These are phyloP conservation scores for Vachellia pachyceras DNA, from an alignment of 306 rosid species.

Conservation along the genomic window DNA sequence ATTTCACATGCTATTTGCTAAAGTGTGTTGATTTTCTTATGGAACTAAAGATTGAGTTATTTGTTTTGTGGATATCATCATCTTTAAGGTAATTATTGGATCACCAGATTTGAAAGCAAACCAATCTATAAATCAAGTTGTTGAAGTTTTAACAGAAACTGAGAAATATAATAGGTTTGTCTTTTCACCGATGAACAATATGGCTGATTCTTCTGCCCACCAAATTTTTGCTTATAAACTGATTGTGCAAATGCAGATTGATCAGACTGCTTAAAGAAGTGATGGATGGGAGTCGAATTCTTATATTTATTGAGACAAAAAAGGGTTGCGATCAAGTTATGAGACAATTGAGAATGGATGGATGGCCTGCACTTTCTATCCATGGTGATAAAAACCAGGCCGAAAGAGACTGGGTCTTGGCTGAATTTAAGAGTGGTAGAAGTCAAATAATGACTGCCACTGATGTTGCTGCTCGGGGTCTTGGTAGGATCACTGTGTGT, in stretches of 20 bases:
- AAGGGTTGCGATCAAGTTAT: constrained; percentile 94
- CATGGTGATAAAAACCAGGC: constrained; percentile 98
- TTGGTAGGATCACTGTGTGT: constrained; percentile 96
- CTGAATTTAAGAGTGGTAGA: constrained; percentile 98
- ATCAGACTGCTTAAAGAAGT: constrained; percentile 76
- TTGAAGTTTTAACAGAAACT: constrained; percentile 74
- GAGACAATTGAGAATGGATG: constrained; percentile 91
- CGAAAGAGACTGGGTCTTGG: constrained; percentile 97
- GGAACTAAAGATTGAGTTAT: constrained; percentile 16
- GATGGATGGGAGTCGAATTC: constrained; percentile 77
- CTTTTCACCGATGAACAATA: constrained; percentile 14
- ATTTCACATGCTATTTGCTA: constrained; percentile 25
- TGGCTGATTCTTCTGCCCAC: constrained; percentile 13
- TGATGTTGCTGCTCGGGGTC: constrained; percentile 99
- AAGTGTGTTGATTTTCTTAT: not conserved
- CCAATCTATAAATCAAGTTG: constrained; percentile 83
- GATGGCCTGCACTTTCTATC: constrained; percentile 97
- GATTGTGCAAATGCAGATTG: constrained; percentile 64
- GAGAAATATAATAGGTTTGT: constrained; percentile 92
- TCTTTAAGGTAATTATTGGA: constrained; percentile 75
- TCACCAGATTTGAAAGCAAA: constrained; percentile 88
- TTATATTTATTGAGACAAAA: constrained; percentile 90
- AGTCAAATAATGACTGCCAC: constrained; percentile 99
- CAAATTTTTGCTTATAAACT: constrained; percentile 32
- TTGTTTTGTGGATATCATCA: constrained; percentile 29